A percentile compares a stretch with the other conserved stretches of the same genome.
These are phyloP conservation scores for Amanita subjunquillea DNA, from an alignment of 768 basidiomycete genomes.

Conservation along the genomic window DNA sequence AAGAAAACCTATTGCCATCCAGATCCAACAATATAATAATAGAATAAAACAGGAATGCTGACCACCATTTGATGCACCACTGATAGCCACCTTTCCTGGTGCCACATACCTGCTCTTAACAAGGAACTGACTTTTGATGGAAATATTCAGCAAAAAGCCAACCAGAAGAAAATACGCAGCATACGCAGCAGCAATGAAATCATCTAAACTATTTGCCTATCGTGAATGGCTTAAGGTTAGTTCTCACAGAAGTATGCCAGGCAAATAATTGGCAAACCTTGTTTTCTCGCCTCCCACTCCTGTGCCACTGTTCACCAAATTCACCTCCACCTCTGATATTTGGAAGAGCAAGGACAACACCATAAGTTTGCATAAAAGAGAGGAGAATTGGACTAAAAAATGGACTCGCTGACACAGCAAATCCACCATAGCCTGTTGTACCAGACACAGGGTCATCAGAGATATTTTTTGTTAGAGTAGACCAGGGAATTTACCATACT, in stretches of 20 bases:
- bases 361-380: no score
- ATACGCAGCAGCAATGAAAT: constrained; percentile 15
- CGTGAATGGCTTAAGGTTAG: constrained; percentile 63
- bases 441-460: background rate
- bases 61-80: constrained; percentile 78
- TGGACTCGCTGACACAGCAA: constrained; percentile 43
- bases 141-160: background rate
- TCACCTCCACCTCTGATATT: no score
- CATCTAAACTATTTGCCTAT: constrained; percentile 27
- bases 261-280: constrained; percentile 33
- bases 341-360: no score
- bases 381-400: no score
- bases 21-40: background rate
- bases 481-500: constrained; percentile 44
- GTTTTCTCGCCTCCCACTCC: constrained; percentile 45
- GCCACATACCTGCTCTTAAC: constrained; percentile 63
- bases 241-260: constrained; percentile 3
- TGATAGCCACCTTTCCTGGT: constrained; percentile 61
- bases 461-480: background rate
- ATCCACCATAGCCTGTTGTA: constrained; percentile 66
- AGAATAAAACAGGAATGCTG: constrained; percentile 9
- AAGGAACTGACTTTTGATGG: constrained; percentile 45
- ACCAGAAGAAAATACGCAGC: constrained; percentile 12
- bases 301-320: no score
- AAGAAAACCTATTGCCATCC: constrained; percentile 43